Conservation (phyloP, 208 protist genomes). For the Trypanosoma platydactyli region DNA sequence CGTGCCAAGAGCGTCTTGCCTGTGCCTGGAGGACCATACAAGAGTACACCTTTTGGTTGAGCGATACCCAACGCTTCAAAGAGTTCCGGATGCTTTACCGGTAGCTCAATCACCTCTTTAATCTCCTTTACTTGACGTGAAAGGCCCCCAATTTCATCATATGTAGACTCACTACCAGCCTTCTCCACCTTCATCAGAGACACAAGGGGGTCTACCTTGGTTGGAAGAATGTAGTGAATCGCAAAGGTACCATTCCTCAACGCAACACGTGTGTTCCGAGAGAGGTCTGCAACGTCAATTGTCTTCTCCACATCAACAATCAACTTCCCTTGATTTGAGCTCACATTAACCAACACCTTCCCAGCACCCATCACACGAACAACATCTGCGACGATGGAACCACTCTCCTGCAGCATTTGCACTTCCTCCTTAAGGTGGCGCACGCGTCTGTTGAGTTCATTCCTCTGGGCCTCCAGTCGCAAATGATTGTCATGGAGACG, state of each 20-base stretch:
- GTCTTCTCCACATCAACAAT: conserved; percentile 98
- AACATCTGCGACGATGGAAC: conserved; percentile 99
- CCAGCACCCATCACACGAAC: conserved; percentile 98
- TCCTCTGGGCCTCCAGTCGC: conserved; percentile 84
- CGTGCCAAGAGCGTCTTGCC: conserved; percentile 99
- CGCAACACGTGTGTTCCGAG: conserved; percentile 96
- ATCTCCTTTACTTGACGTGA: conserved; percentile 98
- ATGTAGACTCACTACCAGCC: conserved; percentile 99
- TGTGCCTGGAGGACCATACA: conserved; percentile 97
- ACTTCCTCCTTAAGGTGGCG: conserved; percentile 99
- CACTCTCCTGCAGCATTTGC: conserved; percentile 96
- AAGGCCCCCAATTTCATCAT: conserved; percentile 99
- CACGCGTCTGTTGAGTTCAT: conserved; percentile 93
- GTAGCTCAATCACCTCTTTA: conserved; percentile 87
- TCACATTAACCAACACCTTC: conserved; percentile 98
- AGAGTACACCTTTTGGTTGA: conserved; percentile 99
- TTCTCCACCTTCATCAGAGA: conserved; percentile 99
- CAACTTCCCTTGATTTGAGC: conserved; percentile 95
- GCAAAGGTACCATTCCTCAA: conserved; percentile 96
- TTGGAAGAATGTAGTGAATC: conserved; percentile 98
- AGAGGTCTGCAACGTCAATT: conserved; percentile 93
- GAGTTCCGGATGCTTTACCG: conserved; percentile 98
- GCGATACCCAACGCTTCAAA: conserved; percentile 99
- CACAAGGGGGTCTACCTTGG: conserved; percentile 99
- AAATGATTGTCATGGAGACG: conserved; percentile 83